These are phyloP conservation scores for Tylopilus orsonianus DNA, from an alignment of 1,284 basidiomycete species.

Conservation along the genomic window DNA sequence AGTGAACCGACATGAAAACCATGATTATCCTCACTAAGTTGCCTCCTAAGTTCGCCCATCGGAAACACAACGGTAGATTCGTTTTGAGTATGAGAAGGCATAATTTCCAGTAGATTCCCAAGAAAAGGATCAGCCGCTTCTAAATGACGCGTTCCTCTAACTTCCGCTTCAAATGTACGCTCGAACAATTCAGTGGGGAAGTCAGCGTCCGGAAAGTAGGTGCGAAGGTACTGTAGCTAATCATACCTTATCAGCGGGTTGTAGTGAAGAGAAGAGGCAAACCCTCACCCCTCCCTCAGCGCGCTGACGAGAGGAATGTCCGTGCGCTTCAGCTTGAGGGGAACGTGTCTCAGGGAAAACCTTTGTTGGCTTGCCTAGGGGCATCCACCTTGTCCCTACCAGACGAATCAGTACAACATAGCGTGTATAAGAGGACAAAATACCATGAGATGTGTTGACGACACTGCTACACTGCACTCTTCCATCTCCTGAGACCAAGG, in stretches of 20 bases:
- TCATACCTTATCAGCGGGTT: conserved; percentile 6
- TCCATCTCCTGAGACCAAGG: conserved; percentile 44
- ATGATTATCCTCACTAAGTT: conserved; percentile 54
- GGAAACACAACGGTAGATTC: conserved; percentile 53
- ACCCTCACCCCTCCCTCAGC: conserved; percentile 62
- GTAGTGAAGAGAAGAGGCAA: background rate
- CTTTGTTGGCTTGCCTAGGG: conserved; percentile 35
- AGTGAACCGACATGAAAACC: background rate
- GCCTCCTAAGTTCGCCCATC: conserved; percentile 54
- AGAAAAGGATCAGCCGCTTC: conserved; percentile 52
- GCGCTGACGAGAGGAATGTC: conserved; percentile 41
- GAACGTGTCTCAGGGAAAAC: conserved; percentile 59
- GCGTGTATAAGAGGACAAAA: conserved; percentile 9
- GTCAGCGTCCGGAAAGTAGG: conserved; percentile 69
- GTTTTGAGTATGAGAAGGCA: conserved; percentile 34
- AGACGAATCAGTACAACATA: conserved; percentile 4
- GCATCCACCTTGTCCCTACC: conserved; percentile 24
- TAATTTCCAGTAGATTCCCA: conserved; percentile 50
- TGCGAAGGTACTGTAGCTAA: conserved; percentile 68
- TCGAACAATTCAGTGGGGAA: conserved; percentile 61
- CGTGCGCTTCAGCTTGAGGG: conserved; percentile 30
- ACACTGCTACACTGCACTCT: conserved; percentile 56
- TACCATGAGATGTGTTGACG: conserved; percentile 27
- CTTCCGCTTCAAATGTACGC: conserved; percentile 50
- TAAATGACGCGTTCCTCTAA: conserved; percentile 34